Percentiles rank a stretch among this genome's conserved stretches.
These are phyloP conservation scores for Nannochloris sp. DNA, from an alignment of 139 green algal genomes.

Conservation along the genomic window DNA sequence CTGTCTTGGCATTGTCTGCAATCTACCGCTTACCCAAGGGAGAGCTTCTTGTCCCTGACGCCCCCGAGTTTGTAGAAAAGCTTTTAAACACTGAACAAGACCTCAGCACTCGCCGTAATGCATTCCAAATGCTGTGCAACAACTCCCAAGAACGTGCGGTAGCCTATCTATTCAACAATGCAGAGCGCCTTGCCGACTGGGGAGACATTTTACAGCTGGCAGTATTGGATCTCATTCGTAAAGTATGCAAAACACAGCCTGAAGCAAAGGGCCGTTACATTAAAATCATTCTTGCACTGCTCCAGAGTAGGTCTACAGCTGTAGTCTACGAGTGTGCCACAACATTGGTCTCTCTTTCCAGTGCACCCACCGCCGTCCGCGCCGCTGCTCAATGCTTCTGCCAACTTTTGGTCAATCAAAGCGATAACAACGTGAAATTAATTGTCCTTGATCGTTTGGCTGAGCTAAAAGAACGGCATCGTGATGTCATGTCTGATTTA, in stretches of 20 bases:
- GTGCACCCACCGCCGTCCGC: slow-evolving; percentile 90
- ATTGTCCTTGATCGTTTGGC: slow-evolving; percentile 92
- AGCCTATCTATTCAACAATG: slow-evolving; percentile 76
- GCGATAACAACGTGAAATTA: slow-evolving; percentile 99
- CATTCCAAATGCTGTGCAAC: slow-evolving; percentile 86
- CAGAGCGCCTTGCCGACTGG: slow-evolving; percentile 84
- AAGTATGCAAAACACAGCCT: slow-evolving; percentile 80
- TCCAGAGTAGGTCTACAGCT: slow-evolving; percentile 69
- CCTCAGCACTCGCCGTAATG: slow-evolving; percentile 86
- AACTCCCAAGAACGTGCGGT: slow-evolving; percentile 76
- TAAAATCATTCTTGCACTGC: slow-evolving; percentile 95
- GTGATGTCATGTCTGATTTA: slow-evolving; percentile 81
- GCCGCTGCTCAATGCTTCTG: slow-evolving; percentile 96
- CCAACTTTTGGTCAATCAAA: slow-evolving; percentile 89
- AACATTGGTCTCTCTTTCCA: slow-evolving; percentile 80
- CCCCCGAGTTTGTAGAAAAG: slow-evolving; percentile 89
- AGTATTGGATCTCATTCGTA: slow-evolving; percentile 92
- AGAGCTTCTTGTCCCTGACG: slow-evolving; percentile 85
- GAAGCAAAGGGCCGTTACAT: slow-evolving; percentile 94
- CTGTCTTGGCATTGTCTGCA: slow-evolving; percentile 86
- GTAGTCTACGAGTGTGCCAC: slow-evolving; percentile 96
- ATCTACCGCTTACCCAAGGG: slow-evolving; percentile 93
- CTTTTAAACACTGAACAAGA: slow-evolving; percentile 79
- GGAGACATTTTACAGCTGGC: slow-evolving; percentile 94
- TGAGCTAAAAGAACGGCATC: slow-evolving; percentile 74